phyloP scores from a whole-genome alignment of 768 basidiomycete genomes.

The Termitomyces sp. region DNA sequence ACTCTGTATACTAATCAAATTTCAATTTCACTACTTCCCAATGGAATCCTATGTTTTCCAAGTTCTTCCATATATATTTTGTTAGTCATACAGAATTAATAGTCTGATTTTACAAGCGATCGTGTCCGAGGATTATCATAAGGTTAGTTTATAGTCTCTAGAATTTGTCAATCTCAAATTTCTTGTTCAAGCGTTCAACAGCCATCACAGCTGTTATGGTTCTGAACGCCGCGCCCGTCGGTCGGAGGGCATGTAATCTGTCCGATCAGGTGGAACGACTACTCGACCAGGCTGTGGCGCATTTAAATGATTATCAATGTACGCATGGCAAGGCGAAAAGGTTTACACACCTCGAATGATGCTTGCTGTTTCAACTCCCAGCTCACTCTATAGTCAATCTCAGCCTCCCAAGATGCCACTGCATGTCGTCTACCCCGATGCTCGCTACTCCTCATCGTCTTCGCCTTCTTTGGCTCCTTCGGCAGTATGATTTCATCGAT shows the following conservation, averaged over 20 bases:
- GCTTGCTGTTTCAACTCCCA: conserved; percentile 14
- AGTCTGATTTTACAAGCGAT: conserved; percentile 5
- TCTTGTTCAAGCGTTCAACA: background rate
- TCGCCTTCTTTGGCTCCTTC: conserved; percentile 9
- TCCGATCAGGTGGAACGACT: conserved; percentile 1
- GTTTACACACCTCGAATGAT: conserved; percentile 8
- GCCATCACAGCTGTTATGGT: background rate
- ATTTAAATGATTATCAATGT: conserved; percentile 4
- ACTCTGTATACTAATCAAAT: background rate
- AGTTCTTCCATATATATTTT: conserved; percentile 4
- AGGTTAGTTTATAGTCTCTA: background rate
- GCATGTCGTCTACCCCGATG: conserved; percentile 6
- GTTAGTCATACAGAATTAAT: conserved; percentile 11
- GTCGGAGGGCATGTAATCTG: conserved; percentile 6
- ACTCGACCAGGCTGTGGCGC: conserved; percentile 12
- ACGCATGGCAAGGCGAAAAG: background rate
- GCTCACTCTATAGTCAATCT: conserved; percentile 7
- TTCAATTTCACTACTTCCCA: background rate
- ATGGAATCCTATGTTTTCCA: background rate
- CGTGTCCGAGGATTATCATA: background rate
- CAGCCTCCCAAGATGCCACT: conserved; percentile 14
- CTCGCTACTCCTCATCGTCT: background rate
- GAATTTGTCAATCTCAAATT: background rate
- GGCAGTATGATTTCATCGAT: conserved; percentile 13
- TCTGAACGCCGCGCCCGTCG: background rate